Evolutionary conservation across 2,329 filamentous ascomycete genomes (phyloP), one percentile per base, ranked within the genome.

Genomic region (Pleomassaria siparia): DNA sequence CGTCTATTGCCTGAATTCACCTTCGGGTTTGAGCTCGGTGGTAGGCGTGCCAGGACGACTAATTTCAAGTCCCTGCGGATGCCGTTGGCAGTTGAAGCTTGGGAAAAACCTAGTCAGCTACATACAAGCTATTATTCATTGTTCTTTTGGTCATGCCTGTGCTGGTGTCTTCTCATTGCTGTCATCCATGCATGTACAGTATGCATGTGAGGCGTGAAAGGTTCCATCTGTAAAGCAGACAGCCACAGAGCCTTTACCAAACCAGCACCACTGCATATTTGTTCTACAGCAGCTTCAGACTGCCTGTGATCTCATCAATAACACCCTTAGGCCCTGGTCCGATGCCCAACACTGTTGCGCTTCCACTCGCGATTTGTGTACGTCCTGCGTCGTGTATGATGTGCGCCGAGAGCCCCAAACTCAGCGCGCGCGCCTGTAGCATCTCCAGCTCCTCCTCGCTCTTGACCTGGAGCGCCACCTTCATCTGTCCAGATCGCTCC

Each of bases 351-450:
- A 99, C 94, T 0, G 94, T 99, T 70, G 89, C 81, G 70, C 91
- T 96, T 15, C 94, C 92, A 35, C 88, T 85, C 43, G 91, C 91
- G 71, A 99, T 97, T 81, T 99, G 94, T 37, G 94, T 99, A 52
- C 94, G 83, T 12, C 94, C 94, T n/a, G 94, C 94, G 73, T 99
- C 94, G 63, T 89, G 86, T 57, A 99, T 92, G 44, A 96, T 85
- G 70, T 92, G 87, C 44, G 92, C 90, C 51, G 90, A 91, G 49
- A 99, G 72, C 1, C 94, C 92, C 49, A 96, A 70, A 67, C 86
- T 89, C 53, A 89, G 80, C 2, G 94, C 94, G 70, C 87, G 85
- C 44, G 85, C 88, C 74, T 91, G 86, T 58, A 94, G 74, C 58
- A 95, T 73, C 67, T 95, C 70, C 68, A 86, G 65, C 48, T 85